Evolutionary conservation across 2,329 filamentous ascomycete genomes (phyloP), one percentile per base, ranked within the genome.

Genomic region (Basipetospora chlamydospora): DNA sequence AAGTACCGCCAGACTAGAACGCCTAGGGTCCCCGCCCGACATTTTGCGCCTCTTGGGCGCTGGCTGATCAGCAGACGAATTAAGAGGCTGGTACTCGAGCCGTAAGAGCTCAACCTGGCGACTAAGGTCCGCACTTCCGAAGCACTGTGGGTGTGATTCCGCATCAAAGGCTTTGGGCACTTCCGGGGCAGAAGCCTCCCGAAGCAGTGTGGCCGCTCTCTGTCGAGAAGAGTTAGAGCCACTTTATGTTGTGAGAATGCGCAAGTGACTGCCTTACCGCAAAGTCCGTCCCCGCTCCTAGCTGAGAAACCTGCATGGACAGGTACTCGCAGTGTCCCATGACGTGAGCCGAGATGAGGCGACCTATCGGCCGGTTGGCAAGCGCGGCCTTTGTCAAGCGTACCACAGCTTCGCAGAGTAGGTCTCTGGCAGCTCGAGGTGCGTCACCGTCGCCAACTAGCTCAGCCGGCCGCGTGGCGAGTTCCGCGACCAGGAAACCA

Each of bases 291-390:
- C 28, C 47, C 43, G 16, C 43, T 47, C 12, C 42, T 33, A 6
- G 58, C 30, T n/a, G 56, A 55, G 45, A 36, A 57, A 57, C 12
- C 45, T 47, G 22, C 47, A 49, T 3, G 53, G 53, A 28, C 49
- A 46, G 7, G 42, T 43, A 23, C 33, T 47, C 26, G 48, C 46
- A 30, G 44, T 59, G 54, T n/a, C 59, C 55, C 7, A 63, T 49
- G 12, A 67, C 50, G 32, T 63, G 64, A 4, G 60, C 61, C 2
- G 54, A 48, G 11, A 57, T 57, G 20, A 68, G 45, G 25, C 60
- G 56, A 10, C 55, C 55, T 26, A 64, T 49, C 3, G 50, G 43
- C 18, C 47, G 49, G 18, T 52, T 51, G 5, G 45, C 41, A 3
- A 59, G 31, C 9, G 57, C 57, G 10, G 51, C 52, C 21, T 56